Base-by-base conservation (phyloP, 345 rosid species). In the Populus ilicifolia region DNA sequence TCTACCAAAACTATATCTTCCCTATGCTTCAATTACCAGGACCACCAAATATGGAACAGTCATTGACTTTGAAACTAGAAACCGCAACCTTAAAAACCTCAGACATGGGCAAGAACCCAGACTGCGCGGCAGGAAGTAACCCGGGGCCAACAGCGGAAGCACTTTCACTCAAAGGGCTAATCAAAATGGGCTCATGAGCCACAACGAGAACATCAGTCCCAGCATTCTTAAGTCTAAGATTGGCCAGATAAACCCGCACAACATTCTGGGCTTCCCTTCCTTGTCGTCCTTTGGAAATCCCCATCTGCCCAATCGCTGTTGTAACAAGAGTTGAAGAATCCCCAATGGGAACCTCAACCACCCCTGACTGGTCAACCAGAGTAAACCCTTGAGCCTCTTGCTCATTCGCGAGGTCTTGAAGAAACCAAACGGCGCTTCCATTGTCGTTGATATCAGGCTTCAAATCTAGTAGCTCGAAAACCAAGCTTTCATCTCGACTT, bases 261-360 rank as follows among this genome's bases (percentile, higher is more conserved):
- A 88, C 72, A 80, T 94, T 94, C 71, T 90, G 97, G 4, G 98
- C 97, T 82, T 93, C 98, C 84, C 93, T 90, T 85, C 98, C 99
- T 71, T 95, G 99, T 25, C 89, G 86, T 78, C 90, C 99, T 85
- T 95, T 93, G 7, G 99, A 91, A 78, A 91, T 82, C 88, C 96
- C 98, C 99, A 93, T 91, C 77, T 91, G 90, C 72, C 94, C 97
- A 81, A 89, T 75, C 66, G 98, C 91, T 35, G 96, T 91, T 38
- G 93, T 85, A 8, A 80, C 72, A 52, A 82, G 62, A 35, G 89
- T 84, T 9, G 93, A 88, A 41, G 77, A 70, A 76, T 84, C 83
- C 81, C 89, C 82, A 39, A 88, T 88, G 67, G 91, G 89, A 48
- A 71, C 85, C 82, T 90, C 96, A 8, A 84, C 29, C 69, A 82